Percentiles rank a stretch among this genome's conserved stretches.
Conservation (phyloP, 164 flowering plant genomes). For the Liquidambar formosana region DNA sequence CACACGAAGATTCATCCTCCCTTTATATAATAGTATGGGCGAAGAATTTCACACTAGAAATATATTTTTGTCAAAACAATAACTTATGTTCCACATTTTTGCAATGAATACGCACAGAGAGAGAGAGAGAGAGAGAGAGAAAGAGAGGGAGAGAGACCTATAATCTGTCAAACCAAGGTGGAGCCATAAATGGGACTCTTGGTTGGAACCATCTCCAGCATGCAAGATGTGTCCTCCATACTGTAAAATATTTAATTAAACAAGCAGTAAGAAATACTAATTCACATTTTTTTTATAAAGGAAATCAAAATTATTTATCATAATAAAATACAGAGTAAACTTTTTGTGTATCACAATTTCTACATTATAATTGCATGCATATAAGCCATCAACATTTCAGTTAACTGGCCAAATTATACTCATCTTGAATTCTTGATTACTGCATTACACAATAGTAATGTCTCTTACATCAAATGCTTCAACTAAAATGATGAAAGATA, state of each 20-base stretch:
- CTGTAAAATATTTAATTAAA: conserved; percentile 32
- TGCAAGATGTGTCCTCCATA: conserved; percentile 56
- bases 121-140: conserved; percentile 18
- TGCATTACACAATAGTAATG: background rate
- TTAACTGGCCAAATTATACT: background rate
- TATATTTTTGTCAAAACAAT: too few relatives aligned
- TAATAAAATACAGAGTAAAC: background rate
- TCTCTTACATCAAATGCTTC: background rate
- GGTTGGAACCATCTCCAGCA: conserved; percentile 28
- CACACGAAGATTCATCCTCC: too few relatives aligned
- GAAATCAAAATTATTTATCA: background rate
- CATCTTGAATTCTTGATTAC: background rate
- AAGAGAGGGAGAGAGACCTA: conserved; percentile 49
- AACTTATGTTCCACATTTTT: too few relatives aligned
- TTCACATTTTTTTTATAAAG: background rate
- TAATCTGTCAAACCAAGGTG: conserved; percentile 90
- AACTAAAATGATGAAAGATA: background rate
- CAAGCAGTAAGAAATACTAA: background rate
- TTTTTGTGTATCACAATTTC: background rate
- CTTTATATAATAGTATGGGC: too few relatives aligned
- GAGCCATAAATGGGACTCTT: conserved; percentile 48
- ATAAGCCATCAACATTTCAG: background rate
- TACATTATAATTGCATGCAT: background rate
- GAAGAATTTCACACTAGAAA: too few relatives aligned
- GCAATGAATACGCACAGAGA: too few relatives aligned